Conservation (phyloP, 345 rosid genomes). For the Physaria fendleri region DNA sequence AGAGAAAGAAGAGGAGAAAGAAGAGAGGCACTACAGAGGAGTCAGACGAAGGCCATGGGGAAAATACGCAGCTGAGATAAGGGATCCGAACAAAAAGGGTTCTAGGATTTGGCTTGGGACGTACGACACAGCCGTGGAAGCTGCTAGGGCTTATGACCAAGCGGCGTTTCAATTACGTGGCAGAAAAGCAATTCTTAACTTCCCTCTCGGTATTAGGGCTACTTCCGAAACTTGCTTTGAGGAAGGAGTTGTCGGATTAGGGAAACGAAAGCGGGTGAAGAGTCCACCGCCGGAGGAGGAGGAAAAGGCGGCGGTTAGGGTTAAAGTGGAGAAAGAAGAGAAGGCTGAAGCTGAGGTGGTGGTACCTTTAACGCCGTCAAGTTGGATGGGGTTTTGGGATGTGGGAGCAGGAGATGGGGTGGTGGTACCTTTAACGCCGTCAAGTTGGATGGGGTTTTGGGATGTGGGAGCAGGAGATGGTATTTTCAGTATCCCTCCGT, state of each 20-base stretch:
- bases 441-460: slow-evolving; percentile 86
- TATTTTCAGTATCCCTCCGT: slow-evolving; percentile 69
- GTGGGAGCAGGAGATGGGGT: slow-evolving; percentile 56
- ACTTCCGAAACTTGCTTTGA: slow-evolving; percentile 8
- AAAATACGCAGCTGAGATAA: slow-evolving; percentile 80
- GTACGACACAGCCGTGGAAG: slow-evolving; percentile 75
- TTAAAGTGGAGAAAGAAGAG: slow-evolving; percentile 48
- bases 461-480: slow-evolving; percentile 62
- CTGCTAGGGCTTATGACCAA: slow-evolving; percentile 80
- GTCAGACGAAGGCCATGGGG: slow-evolving; percentile 92
- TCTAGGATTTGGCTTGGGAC: slow-evolving; percentile 90
- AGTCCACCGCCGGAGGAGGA: slow-evolving; percentile 1
- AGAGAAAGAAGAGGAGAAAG: slow-evolving; percentile 9
- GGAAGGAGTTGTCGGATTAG: slow-evolving; percentile 7
- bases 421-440: slow-evolving; percentile 83
- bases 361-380: slow-evolving; percentile 83
- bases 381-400: slow-evolving; percentile 88
- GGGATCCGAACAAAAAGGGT: slow-evolving; percentile 85
- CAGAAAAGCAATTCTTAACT: slow-evolving; percentile 80
- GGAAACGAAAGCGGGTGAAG: slow-evolving; percentile 23
- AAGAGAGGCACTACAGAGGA: slow-evolving; percentile 67
- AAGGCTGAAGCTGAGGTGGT: slow-evolving; percentile 11
- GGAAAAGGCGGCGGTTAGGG: neutral
- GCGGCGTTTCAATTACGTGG: slow-evolving; percentile 87
- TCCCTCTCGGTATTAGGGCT: slow-evolving; percentile 66